Conservation (phyloP, 208 protist species). For the Angomonas desouzai region DNA sequence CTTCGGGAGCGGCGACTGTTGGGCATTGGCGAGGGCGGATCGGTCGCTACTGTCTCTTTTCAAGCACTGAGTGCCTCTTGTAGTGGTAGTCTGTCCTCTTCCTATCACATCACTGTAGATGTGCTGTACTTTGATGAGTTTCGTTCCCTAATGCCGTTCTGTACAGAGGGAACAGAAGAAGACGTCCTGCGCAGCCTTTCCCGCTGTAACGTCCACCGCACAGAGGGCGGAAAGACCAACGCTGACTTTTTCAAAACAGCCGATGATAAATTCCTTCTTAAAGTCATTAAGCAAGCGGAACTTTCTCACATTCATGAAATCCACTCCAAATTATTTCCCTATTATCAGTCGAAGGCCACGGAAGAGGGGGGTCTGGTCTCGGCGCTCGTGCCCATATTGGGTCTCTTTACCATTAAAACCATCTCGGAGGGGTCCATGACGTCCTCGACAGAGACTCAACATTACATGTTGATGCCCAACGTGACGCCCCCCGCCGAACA, state of each 20-base stretch:
- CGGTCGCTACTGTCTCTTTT: constrained; percentile 1
- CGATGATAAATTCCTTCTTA: constrained; percentile 67
- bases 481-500: constrained; percentile 19
- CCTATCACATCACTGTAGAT: constrained; percentile 39
- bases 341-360: constrained; percentile 10
- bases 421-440: constrained; percentile 12
- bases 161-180: constrained; percentile 36
- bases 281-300: constrained; percentile 69
- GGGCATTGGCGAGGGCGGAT: background rate
- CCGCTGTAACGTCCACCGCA: constrained; percentile 38
- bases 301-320: constrained; percentile 58
- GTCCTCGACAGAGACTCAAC: constrained; percentile 24
- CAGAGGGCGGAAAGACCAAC: constrained; percentile 72
- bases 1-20: background rate
- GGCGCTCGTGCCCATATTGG: constrained; percentile 16
- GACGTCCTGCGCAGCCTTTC: constrained; percentile 37
- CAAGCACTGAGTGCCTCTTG: constrained; percentile 10
- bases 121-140: constrained; percentile 57
- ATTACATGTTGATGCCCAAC: constrained; percentile 74
- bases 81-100: background rate
- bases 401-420: constrained; percentile 27
- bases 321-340: constrained; percentile 51
- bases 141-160: constrained; percentile 35
- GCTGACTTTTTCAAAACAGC: constrained; percentile 59
- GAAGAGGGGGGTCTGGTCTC: background rate